Conservation (phyloP, 352 stramenopile species). For the Phytophthora citrophthora region DNA sequence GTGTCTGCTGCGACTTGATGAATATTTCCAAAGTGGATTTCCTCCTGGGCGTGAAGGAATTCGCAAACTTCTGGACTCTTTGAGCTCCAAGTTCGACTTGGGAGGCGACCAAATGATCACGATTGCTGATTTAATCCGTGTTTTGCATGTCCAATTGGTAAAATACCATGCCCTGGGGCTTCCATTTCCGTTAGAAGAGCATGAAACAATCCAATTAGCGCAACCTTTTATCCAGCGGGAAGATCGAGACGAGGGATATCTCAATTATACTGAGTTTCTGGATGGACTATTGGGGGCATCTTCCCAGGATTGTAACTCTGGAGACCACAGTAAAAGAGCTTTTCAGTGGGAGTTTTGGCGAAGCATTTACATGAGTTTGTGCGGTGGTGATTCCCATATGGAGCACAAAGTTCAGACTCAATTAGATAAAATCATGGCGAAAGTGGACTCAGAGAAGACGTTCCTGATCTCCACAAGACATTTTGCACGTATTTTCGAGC, state of each 20-base stretch:
- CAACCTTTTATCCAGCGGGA: constrained; percentile 20
- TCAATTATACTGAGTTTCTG: constrained; percentile 49
- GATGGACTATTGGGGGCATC: constrained; percentile 39
- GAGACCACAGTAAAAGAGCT: constrained; percentile 13
- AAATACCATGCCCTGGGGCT: constrained; percentile 40
- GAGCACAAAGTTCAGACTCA: constrained; percentile 49
- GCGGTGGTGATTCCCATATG: constrained; percentile 21
- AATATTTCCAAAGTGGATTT: constrained; percentile 60
- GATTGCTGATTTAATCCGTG: constrained; percentile 39
- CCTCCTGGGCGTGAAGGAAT: constrained; percentile 11
- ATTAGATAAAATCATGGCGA: constrained; percentile 57
- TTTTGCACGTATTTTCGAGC: constrained; percentile 60
- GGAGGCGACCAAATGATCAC: constrained; percentile 42
- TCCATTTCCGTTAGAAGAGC: constrained; percentile 42
- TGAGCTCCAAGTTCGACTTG: constrained; percentile 64
- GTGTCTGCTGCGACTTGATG: constrained; percentile 28
- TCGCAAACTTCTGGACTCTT: constrained; percentile 33
- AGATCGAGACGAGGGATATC: constrained; percentile 15
- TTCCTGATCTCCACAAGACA: constrained; percentile 46
- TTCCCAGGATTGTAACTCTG: neutral
- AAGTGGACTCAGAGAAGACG: constrained; percentile 43
- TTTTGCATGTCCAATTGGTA: constrained; percentile 46
- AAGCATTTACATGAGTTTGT: constrained; percentile 42
- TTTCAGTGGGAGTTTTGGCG: constrained; percentile 49
- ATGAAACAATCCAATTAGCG: constrained; percentile 44